A percentile compares a stretch with the other conserved stretches of the same genome.
phyloP scores from a whole-genome alignment of 345 rosid species.

The Brassica carinata region DNA sequence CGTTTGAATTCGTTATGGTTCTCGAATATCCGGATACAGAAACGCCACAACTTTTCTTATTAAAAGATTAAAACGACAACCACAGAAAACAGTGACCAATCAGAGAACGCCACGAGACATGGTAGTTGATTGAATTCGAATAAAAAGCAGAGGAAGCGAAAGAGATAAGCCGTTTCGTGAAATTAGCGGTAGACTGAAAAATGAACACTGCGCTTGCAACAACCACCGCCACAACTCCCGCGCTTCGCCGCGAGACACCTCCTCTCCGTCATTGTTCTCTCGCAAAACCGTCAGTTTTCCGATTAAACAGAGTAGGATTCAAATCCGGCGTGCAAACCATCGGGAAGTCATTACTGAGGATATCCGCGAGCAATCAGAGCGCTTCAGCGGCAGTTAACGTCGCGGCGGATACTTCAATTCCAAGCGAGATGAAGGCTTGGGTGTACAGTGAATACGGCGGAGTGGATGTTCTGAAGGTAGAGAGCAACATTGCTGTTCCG shows the following conservation, averaged over 20 bases:
- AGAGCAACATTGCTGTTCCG: conserved; percentile 71
- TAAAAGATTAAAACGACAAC: conserved; percentile 6
- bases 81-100: conserved; percentile 22
- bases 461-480: conserved; percentile 78
- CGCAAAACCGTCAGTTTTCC: conserved; percentile 5
- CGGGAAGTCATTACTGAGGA: conserved; percentile 28
- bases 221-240: conserved; percentile 44
- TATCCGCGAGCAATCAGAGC: conserved; percentile 58
- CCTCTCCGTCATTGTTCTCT: conserved; percentile 10
- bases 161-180: conserved; percentile 40
- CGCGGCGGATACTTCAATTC: conserved; percentile 45
- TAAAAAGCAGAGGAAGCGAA: conserved; percentile 10
- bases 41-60: conserved; percentile 24
- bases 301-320: conserved; percentile 9
- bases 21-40: not conserved
- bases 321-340: conserved; percentile 16
- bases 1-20: not conserved
- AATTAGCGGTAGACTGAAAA: conserved; percentile 16
- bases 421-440: conserved; percentile 86
- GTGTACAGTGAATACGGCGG: conserved; percentile 77
- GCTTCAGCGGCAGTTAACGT: conserved; percentile 52
- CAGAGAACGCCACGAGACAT: conserved; percentile 14
- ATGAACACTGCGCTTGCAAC: conserved; percentile 48
- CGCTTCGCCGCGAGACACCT: conserved; percentile 37
- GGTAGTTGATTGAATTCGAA: not conserved